Conservation (phyloP, 176 grass and related monocot species). For the Eremochloa ophiuroides region DNA sequence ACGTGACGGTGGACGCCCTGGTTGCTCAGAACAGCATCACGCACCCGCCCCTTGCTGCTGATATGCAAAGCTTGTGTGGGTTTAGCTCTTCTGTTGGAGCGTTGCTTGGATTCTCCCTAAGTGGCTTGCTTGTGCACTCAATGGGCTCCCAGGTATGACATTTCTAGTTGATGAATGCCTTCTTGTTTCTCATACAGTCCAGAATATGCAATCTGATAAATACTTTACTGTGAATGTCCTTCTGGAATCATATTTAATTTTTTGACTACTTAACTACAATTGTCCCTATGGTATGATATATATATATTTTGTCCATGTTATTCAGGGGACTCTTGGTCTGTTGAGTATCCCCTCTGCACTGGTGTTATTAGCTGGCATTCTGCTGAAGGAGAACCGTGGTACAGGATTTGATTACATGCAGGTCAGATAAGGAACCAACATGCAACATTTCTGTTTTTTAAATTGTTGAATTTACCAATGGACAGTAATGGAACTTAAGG, state of each 20-base stretch:
- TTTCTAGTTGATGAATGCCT: background rate
- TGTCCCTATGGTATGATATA: background rate
- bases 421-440: constrained; percentile 27
- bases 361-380: constrained; percentile 60
- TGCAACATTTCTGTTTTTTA: constrained; percentile 1
- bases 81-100: constrained; percentile 71
- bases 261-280: background rate
- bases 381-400: constrained; percentile 54
- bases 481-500: background rate
- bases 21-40: constrained; percentile 73
- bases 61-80: constrained; percentile 81
- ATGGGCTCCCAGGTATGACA: constrained; percentile 63
- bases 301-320: background rate
- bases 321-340: constrained; percentile 67
- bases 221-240: background rate
- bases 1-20: constrained; percentile 78
- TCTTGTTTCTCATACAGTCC: background rate
- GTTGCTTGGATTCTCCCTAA: constrained; percentile 72
- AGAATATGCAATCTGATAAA: background rate
- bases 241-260: background rate
- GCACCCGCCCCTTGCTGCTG: constrained; percentile 56
- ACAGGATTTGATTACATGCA: constrained; percentile 55
- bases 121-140: constrained; percentile 75
- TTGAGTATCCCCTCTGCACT: constrained; percentile 70
- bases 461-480: background rate